A percentile compares a stretch with the other conserved stretches of the same genome.
These are phyloP conservation scores for Ilyonectria sp. DNA, from an alignment of 2,329 filamentous ascomycete species.

Conservation along the genomic window DNA sequence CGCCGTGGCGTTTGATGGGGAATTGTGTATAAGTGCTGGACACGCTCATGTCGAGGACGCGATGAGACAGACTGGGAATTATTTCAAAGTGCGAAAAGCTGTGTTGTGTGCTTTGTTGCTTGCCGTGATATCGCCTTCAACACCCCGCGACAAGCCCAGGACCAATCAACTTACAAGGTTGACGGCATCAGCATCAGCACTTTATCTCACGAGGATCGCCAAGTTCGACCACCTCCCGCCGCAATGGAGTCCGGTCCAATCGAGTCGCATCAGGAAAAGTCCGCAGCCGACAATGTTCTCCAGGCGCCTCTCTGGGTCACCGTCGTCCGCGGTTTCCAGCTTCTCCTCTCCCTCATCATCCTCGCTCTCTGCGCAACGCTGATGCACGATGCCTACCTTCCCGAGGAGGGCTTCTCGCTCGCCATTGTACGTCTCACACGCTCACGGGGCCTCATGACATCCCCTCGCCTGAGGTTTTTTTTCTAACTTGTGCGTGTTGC, in stretches of 20 bases:
- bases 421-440: constrained; percentile 35
- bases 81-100: neutral
- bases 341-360: constrained; percentile 59
- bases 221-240: neutral
- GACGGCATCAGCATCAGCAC: neutral
- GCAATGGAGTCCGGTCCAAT: constrained; percentile 39
- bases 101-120: neutral
- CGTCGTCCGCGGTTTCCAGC: constrained; percentile 57
- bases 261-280: constrained; percentile 25
- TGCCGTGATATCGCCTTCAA: neutral
- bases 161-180: constrained; percentile 22
- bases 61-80: neutral
- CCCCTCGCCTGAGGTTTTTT: neutral
- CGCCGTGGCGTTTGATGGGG: neutral
- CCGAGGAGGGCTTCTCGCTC: constrained; percentile 38
- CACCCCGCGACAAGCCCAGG: neutral
- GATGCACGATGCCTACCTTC: constrained; percentile 50
- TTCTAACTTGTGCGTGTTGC: constrained; percentile 23
- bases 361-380: constrained; percentile 60
- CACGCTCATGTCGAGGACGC: neutral
- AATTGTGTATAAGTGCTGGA: constrained; percentile 6
- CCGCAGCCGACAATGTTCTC: constrained; percentile 51
- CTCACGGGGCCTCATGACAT: neutral
- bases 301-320: constrained; percentile 61
- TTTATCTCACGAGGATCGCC: neutral